Base-by-base conservation (phyloP, 1,139 yeast genomes). In the Yamadazyma oceani region DNA sequence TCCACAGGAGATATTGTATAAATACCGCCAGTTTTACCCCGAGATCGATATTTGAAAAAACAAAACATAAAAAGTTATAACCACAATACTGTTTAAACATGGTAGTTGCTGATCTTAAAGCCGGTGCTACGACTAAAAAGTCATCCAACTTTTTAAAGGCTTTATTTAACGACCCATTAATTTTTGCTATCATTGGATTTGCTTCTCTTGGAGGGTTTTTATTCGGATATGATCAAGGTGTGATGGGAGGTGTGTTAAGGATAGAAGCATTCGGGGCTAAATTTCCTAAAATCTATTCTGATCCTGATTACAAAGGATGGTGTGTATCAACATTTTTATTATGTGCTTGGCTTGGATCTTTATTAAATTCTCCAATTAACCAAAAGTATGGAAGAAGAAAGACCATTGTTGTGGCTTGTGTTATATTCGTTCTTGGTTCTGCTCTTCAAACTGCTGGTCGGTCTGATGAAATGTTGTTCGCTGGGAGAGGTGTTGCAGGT, bases 191-290 rank as follows among this genome's bases (percentile, higher is more conserved):
- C 8, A 44, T 52, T 13, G 40, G 47, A 11, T 53, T 53, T 38
- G 57, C 55, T 2, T 47, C 56, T 11, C 34, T 56, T 16, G 60
- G 57, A 16, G 60, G 60, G 10, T 42, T 55, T 13, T 41, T 65
- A 45, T 84, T 84, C 51, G 92, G 92, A 41, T 82, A 81, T 53
- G 89, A 84, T 54, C 90, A 84, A 59, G 92, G 92, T 51, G 73
- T 84, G 38, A 78, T 82, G 82, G 74, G 84, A 22, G 82, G 84
- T 51, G 62, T 80, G 37, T 78, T 82, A 42, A 75, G 83, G 21
- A 81, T 55, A 50, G 52, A 48, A 22, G 36, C 48, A 4, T 55
- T 55, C 35, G 51, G 50, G 14, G 53, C 53, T 28, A 41, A 45
- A 26, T 46, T 51, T 34, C 54, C 53, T 23, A 34, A 48, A 34